A percentile compares a stretch with the other conserved stretches of the same genome.
Conservation (phyloP, 306 rosid genomes). For the Quercus rubra region DNA sequence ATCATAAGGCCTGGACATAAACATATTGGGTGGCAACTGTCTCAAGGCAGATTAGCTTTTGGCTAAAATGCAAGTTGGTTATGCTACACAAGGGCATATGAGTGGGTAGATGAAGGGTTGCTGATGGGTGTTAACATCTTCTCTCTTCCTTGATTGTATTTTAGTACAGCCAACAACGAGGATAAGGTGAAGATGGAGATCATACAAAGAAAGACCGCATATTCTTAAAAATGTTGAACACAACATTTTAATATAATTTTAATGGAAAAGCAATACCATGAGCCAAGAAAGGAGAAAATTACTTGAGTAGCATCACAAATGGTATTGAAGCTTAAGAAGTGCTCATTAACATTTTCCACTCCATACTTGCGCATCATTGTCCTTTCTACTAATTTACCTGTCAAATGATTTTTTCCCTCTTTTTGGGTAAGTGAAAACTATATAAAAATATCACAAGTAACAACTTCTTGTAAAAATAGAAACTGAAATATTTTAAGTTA, state of each 20-base stretch:
- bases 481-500: not conserved
- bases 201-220: no score
- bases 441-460: constrained; percentile 14
- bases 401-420: not conserved
- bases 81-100: no score
- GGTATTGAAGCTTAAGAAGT: constrained; percentile 91
- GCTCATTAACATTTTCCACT: constrained; percentile 74
- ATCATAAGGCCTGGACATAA: no score
- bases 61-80: no score
- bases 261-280: not conserved
- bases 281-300: not conserved
- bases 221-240: no score
- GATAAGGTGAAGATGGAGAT: no score
- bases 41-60: no score
- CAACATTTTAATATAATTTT: not conserved
- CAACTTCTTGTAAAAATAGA: not conserved
- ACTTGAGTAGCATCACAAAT: constrained; percentile 99
- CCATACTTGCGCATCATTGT: constrained; percentile 86
- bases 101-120: no score
- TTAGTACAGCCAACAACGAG: no score
- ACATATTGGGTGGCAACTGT: no score
- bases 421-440: not conserved
- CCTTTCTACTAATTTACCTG: constrained; percentile 85
- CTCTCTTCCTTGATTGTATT: no score
- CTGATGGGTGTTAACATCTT: no score